These are phyloP conservation scores for Aspergillus unguis DNA, from an alignment of 2,329 filamentous ascomycete species.

Conservation along the genomic window DNA sequence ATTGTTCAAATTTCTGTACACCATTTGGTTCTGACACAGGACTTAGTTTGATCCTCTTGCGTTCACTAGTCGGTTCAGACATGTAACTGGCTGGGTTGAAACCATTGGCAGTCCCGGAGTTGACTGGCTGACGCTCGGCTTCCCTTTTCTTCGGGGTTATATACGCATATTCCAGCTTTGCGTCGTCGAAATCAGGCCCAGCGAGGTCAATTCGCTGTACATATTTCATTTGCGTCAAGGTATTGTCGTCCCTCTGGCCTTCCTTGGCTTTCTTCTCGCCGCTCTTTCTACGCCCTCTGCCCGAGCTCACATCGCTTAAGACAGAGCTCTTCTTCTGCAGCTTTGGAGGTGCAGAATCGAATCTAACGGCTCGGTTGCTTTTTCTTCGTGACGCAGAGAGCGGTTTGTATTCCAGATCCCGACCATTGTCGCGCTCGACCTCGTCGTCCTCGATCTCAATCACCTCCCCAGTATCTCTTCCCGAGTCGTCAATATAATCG, in stretches of 20 bases:
- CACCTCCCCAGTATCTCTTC: slow-evolving; percentile 17
- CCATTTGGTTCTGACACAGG: slow-evolving; percentile 6
- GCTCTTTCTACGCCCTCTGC: slow-evolving; percentile 21
- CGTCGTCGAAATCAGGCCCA: slow-evolving; percentile 35
- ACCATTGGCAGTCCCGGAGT: background rate
- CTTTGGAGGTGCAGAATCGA: slow-evolving; percentile 15
- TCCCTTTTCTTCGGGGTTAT: slow-evolving; percentile 19
- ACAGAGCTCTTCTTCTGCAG: slow-evolving; percentile 15
- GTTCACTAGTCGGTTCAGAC: slow-evolving; percentile 8
- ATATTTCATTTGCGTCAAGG: slow-evolving; percentile 44
- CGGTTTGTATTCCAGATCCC: slow-evolving; percentile 23
- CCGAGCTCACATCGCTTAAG: slow-evolving; percentile 11
- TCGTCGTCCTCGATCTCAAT: slow-evolving; percentile 26
- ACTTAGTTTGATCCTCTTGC: slow-evolving; percentile 24
- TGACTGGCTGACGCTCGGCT: background rate
- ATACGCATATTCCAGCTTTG: slow-evolving; percentile 33
- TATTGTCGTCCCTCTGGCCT: slow-evolving; percentile 31
- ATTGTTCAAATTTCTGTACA: background rate
- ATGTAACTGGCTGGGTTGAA: background rate
- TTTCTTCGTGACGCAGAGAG: slow-evolving; percentile 10
- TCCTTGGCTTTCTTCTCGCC: slow-evolving; percentile 22
- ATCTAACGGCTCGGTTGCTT: slow-evolving; percentile 10
- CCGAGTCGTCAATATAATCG: slow-evolving; percentile 26
- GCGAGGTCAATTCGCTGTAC: slow-evolving; percentile 34
- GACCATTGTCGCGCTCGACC: slow-evolving; percentile 21